Percentiles rank a stretch among this genome's conserved stretches.
These are phyloP conservation scores for Thalassiosira hispida DNA, from an alignment of 352 stramenopile species.

Conservation along the genomic window DNA sequence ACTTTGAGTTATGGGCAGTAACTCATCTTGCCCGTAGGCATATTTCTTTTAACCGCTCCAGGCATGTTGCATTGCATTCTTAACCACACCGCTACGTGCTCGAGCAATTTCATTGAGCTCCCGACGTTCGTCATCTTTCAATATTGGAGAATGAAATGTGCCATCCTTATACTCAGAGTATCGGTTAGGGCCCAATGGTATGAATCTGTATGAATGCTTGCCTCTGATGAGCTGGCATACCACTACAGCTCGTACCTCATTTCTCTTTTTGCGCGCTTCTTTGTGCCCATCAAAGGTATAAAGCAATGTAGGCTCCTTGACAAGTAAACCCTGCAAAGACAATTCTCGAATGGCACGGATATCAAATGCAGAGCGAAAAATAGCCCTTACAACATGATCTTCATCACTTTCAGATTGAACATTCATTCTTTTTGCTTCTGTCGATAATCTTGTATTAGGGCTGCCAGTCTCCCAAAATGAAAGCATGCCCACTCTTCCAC, in stretches of 20 bases:
- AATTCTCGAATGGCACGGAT: conserved; percentile 37
- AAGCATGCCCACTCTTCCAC: conserved; percentile 44
- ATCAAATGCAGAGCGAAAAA: conserved; percentile 43
- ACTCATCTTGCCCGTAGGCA: conserved; percentile 95
- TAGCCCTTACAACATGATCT: conserved; percentile 43
- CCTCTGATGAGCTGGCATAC: conserved; percentile 5
- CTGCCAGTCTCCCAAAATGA: conserved; percentile 49
- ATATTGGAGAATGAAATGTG: conserved; percentile 23
- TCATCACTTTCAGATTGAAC: conserved; percentile 44
- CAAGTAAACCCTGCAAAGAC: conserved; percentile 25
- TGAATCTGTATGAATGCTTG: conserved; percentile 19
- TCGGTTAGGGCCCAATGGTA: conserved; percentile 38
- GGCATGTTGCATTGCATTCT: conserved; percentile 79
- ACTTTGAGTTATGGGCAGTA: conserved; percentile 87
- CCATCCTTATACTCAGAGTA: conserved; percentile 52
- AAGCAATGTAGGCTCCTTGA: conserved; percentile 40
- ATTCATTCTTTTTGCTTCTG: conserved; percentile 28
- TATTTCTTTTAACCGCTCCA: conserved; percentile 92
- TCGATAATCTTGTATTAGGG: conserved; percentile 5
- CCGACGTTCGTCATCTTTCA: conserved; percentile 14
- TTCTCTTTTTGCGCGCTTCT: neutral
- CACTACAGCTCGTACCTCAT: conserved; percentile 9
- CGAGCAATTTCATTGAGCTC: conserved; percentile 44
- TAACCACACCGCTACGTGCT: conserved; percentile 50
- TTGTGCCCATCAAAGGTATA: conserved; percentile 51